A percentile compares a stretch with the other conserved stretches of the same genome.
Evolutionary conservation across 2,329 filamentous ascomycete species (phyloP).

Genomic region (Apiospora saccharicola): DNA sequence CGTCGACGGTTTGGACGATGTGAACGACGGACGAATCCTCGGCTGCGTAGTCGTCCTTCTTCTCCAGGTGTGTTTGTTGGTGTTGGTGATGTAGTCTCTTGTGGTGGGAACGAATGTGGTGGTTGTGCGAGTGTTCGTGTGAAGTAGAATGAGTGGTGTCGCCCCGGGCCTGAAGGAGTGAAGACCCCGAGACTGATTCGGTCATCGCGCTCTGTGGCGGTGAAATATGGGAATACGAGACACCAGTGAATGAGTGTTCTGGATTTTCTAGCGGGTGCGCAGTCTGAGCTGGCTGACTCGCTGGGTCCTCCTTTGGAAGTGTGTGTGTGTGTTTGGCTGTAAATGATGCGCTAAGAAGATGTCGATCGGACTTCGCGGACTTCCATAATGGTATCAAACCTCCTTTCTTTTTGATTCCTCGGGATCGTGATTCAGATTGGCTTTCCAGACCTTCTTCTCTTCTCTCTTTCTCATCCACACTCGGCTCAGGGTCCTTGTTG

Average conservation of each 20-base stretch:
- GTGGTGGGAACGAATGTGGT: conserved; percentile 42
- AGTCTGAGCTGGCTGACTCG: conserved; percentile 33
- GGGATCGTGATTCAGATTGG: neutral
- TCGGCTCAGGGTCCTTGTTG: neutral
- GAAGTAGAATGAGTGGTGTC: conserved; percentile 35
- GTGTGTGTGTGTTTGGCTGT: conserved; percentile 19
- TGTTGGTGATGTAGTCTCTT: conserved; percentile 26
- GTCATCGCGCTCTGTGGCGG: conserved; percentile 52
- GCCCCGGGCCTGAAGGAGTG: conserved; percentile 56
- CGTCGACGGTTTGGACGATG: conserved; percentile 63
- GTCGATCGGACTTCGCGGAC: conserved; percentile 27
- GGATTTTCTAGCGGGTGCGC: conserved; percentile 34
- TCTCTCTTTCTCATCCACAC: neutral
- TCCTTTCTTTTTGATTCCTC: conserved; percentile 2
- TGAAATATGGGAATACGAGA: conserved; percentile 45
- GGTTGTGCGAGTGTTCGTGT: conserved; percentile 43
- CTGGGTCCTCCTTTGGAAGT: conserved; percentile 21
- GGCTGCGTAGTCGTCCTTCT: conserved; percentile 21
- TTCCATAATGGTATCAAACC: conserved; percentile 17
- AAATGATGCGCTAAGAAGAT: conserved; percentile 26
- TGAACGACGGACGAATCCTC: conserved; percentile 45
- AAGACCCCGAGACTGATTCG: conserved; percentile 54
- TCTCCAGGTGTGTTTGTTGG: conserved; percentile 27
- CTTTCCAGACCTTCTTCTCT: conserved; percentile 2
- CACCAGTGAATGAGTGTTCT: conserved; percentile 35